Evolutionary conservation across 257 asterid species (phyloP).

Genomic region (Ligustrum vulgare): DNA sequence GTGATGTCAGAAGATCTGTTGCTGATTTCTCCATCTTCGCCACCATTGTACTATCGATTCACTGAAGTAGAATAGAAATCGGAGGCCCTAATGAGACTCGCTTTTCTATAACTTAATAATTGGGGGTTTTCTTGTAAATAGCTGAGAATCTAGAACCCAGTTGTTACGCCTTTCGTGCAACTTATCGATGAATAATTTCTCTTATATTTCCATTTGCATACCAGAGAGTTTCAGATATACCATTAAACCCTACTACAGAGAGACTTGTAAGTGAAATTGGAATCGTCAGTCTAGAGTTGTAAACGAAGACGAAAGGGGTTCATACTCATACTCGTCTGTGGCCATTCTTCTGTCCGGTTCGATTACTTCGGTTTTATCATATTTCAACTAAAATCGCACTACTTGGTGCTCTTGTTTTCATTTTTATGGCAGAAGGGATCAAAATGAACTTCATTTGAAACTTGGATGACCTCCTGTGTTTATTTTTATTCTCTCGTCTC

Average conservation of each 20-base stretch:
- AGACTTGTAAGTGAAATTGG: not conserved
- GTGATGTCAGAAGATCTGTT: constrained; percentile 47
- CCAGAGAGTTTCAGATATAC: not conserved
- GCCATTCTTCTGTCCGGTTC: not conserved
- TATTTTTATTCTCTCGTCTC: not conserved
- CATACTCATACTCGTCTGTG: not conserved
- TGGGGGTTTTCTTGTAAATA: not conserved
- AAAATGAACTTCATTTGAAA: not conserved
- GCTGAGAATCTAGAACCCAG: not conserved
- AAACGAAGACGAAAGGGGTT: not conserved
- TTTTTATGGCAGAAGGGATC: not conserved
- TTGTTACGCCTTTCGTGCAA: not conserved
- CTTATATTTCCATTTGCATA: not conserved
- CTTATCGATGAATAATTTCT: not conserved
- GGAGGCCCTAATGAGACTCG: not conserved
- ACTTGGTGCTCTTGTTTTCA: not conserved
- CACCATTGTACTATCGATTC: constrained; percentile 31
- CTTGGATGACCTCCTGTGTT: not conserved
- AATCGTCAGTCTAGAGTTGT: not conserved
- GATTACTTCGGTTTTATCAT: not conserved
- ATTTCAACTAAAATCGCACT: not conserved
- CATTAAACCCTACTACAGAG: not conserved
- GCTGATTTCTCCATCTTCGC: constrained; percentile 47
- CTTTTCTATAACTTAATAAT: not conserved
- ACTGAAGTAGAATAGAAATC: not conserved